These are phyloP conservation scores for Scutellaria minor DNA, from an alignment of 257 asterid species.

Conservation along the genomic window DNA sequence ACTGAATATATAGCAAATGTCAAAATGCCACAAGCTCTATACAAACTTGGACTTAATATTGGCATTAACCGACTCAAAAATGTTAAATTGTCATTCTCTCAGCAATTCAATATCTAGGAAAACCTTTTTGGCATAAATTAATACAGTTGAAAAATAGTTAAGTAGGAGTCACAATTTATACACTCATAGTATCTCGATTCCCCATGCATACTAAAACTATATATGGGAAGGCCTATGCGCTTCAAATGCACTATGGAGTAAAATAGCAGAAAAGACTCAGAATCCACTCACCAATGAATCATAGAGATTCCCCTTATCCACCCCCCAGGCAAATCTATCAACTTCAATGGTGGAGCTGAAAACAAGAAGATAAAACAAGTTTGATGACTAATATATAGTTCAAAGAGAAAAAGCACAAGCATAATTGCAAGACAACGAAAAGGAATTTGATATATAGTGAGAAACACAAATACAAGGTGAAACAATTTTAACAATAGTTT, in stretches of 20 bases:
- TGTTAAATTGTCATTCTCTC: not conserved
- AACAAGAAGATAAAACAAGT: slow-evolving; percentile 25
- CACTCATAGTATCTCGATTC: not conserved
- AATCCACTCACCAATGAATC: slow-evolving; percentile 79
- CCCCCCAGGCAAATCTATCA: slow-evolving; percentile 91
- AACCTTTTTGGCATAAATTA: not conserved
- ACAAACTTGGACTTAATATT: not conserved
- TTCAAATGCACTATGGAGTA: not conserved
- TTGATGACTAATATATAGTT: slow-evolving; percentile 20
- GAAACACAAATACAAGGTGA: not conserved
- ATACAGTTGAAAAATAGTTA: not conserved
- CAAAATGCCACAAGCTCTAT: not conserved
- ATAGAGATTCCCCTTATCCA: slow-evolving; percentile 80
- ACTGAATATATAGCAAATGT: not conserved
- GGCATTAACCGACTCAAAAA: slow-evolving; percentile 7
- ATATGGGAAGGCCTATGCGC: not conserved
- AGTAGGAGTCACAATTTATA: slow-evolving; percentile 4
- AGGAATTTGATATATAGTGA: not conserved
- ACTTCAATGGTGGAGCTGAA: slow-evolving; percentile 90
- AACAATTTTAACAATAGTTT: not conserved
- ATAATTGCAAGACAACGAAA: slow-evolving; percentile 11
- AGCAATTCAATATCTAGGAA: not conserved
- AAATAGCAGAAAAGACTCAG: not conserved
- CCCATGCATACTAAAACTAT: not conserved
- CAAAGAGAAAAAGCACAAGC: slow-evolving; percentile 14